Evolutionary conservation across 140 eudicot species (phyloP).

Genomic region (Senecio squalidus): DNA sequence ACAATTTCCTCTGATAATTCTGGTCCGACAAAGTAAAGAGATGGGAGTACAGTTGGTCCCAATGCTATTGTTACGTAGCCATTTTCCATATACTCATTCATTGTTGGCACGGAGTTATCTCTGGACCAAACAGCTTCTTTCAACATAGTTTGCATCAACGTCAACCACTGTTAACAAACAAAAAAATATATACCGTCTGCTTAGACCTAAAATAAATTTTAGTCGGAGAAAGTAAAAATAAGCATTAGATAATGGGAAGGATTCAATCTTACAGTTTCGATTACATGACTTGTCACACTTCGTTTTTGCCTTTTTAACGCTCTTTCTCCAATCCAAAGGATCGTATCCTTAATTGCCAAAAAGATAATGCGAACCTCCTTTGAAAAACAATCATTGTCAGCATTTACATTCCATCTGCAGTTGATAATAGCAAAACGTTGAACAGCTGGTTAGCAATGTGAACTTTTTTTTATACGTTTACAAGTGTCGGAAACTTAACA

Average conservation of each 20-base stretch:
- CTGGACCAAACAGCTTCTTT: conserved; percentile 55
- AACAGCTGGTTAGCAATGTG: too few species aligned
- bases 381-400: conserved; percentile 41
- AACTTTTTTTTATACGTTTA: too few species aligned
- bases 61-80: conserved; percentile 55
- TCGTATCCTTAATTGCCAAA: conserved; percentile 42
- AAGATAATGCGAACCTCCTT: conserved; percentile 47
- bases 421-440: not conserved
- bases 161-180: conserved; percentile 61
- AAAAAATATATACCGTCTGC: too few species aligned
- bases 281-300: conserved; percentile 36
- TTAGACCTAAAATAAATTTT: too few species aligned
- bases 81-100: conserved; percentile 54
- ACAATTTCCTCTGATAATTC: not conserved
- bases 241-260: not conserved
- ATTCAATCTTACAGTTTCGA: conserved; percentile 38
- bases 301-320: conserved; percentile 46
- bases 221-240: too few species aligned
- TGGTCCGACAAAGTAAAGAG: conserved; percentile 1
- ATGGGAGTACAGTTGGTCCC: conserved; percentile 13
- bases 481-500: too few species aligned
- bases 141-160: conserved; percentile 40
- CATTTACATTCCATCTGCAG: conserved; percentile 56
- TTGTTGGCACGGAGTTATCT: conserved; percentile 32
- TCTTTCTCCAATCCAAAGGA: conserved; percentile 42